phyloP scores from a whole-genome alignment of 2,329 filamentous ascomycete species.

The Simplicillium sp. region DNA sequence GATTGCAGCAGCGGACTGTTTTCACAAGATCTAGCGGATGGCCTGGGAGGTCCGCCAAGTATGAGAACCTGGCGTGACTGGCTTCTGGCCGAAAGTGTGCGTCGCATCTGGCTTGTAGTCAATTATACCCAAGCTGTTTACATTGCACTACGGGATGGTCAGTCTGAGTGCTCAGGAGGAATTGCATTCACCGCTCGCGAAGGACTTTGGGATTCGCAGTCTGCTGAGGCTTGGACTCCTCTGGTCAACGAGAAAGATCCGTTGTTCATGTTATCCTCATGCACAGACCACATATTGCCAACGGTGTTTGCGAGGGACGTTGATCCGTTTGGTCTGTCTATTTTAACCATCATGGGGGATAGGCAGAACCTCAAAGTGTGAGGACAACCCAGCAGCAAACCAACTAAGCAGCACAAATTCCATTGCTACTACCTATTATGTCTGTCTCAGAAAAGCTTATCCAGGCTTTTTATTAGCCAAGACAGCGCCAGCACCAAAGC shows the following conservation, averaged over 20 bases:
- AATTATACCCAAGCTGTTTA: constrained; percentile 10
- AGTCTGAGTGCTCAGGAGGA: constrained; percentile 10
- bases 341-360: constrained; percentile 4
- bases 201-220: constrained; percentile 16
- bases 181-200: constrained; percentile 14
- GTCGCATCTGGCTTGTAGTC: constrained; percentile 14
- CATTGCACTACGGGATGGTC: constrained; percentile 8
- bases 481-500: no score
- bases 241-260: constrained; percentile 6
- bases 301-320: constrained; percentile 1
- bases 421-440: no score
- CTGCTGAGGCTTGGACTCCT: constrained; percentile 13
- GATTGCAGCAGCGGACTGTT: constrained; percentile 1
- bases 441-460: no score
- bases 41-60: constrained; percentile 12
- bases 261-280: constrained; percentile 1
- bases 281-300: not conserved
- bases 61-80: constrained; percentile 13
- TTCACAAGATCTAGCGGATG: constrained; percentile 1
- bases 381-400: no score
- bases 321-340: constrained; percentile 2
- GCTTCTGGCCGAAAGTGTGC: constrained; percentile 17
- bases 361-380: no score
- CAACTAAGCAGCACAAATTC: no score
- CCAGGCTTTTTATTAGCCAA: no score